Conservation (phyloP, 805 yeast genomes). For the Schwanniomyces vanrijiae region DNA sequence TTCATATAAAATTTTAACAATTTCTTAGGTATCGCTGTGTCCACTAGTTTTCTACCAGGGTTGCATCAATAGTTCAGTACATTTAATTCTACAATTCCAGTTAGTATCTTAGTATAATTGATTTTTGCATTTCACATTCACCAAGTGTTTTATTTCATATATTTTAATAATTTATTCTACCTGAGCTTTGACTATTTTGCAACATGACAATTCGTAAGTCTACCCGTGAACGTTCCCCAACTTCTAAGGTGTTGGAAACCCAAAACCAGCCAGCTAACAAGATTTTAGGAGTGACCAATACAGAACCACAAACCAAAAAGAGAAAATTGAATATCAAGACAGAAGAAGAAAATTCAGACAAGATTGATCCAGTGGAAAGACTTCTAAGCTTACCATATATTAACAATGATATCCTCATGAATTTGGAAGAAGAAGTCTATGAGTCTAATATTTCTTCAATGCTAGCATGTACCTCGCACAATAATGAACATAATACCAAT, state of each 20-base stretch:
- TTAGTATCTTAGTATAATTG: conserved; percentile 1
- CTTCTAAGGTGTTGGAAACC: conserved; percentile 17
- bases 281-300: conserved; percentile 3
- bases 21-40: neutral
- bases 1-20: neutral
- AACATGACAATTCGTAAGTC: conserved; percentile 30
- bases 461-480: conserved; percentile 3
- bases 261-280: conserved; percentile 6
- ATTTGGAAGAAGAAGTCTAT: conserved; percentile 17
- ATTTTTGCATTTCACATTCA: conserved; percentile 1
- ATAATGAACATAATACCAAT: neutral
- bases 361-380: conserved; percentile 44
- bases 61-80: conserved; percentile 1
- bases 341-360: conserved; percentile 21
- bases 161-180: neutral
- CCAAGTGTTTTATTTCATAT: neutral
- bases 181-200: neutral
- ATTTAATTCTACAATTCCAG: neutral
- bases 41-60: neutral
- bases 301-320: conserved; percentile 8
- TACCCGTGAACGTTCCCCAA: conserved; percentile 23
- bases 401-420: conserved; percentile 30
- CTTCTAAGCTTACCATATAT: conserved; percentile 34
- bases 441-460: conserved; percentile 7
- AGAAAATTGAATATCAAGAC: conserved; percentile 5